Base-by-base conservation (phyloP, 768 basidiomycete species). In the Rhizopogon sp. region DNA sequence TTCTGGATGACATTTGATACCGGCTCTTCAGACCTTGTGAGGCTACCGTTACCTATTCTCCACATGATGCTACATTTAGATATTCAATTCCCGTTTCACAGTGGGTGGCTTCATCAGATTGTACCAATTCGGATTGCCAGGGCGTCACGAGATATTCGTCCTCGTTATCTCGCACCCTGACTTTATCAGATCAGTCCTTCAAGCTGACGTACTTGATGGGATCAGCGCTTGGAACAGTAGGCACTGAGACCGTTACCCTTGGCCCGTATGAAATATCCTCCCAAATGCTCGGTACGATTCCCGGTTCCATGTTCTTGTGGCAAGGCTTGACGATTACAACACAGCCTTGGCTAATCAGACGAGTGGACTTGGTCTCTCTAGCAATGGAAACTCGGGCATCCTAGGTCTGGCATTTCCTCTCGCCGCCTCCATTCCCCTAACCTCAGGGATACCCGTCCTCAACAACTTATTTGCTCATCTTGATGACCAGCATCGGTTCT, bases 11-110 rank as follows among this genome's bases (percentile, higher is more conserved):
- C 79, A 4, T 66, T 82, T 29, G 81, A 83, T 61, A 83, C 82
- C 7, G 82, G 82, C 46, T 84, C 81, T 3, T 76, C 83, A 1
- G 82, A 83, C 62, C 60, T 84, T 59, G 81, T 80, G 59, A 44
- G 72, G 62, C 35, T 50, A 50, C 22, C 53, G 56, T 42, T 45
- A 37, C 33, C 25, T 41, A 45, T 11, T 53, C 31, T 10, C 13
- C 9, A 1, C 47, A 35, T 45, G 40, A 29, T 44, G 53, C 11
- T n/a, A 60, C 20, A 8, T 3, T 60, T 47, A 54, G 45, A 52
- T 6, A 22, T 16, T 3, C 16, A 16, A 22, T 22, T 16, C 16
- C 9, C 39, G 33, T 33, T 10, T 28, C 35, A 14, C 40, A 76
- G 80, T 84, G 82, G 82, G 70, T 82, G 14, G 74, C 76, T 35